Evolutionary conservation across 2,329 filamentous ascomycete species (phyloP).

Genomic region (Fusarium sp.): DNA sequence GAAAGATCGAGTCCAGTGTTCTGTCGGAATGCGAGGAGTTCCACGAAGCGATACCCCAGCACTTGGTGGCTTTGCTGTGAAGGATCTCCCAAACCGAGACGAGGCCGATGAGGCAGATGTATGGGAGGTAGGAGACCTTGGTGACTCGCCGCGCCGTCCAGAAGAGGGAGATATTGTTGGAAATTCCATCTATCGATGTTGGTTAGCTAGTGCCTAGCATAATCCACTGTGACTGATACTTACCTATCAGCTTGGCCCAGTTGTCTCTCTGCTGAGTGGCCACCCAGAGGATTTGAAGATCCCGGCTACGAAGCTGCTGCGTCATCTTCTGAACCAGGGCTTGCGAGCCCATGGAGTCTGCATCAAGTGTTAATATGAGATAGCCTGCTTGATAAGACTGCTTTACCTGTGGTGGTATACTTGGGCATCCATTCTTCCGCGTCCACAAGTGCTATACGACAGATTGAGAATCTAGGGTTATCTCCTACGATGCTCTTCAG

Average conservation of each 20-base stretch:
- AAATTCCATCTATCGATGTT: neutral
- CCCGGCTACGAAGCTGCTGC: neutral
- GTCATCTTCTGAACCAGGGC: neutral
- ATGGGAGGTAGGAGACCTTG: neutral
- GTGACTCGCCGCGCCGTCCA: neutral
- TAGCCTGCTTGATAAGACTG: neutral
- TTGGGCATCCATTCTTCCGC: neutral
- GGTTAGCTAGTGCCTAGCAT: neutral
- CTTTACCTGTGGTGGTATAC: neutral
- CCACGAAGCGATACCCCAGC: neutral
- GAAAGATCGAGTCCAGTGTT: neutral
- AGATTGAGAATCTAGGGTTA: neutral
- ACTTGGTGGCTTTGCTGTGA: neutral
- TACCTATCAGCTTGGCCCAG: neutral
- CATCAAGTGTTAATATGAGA: neutral
- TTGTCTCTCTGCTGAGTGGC: neutral
- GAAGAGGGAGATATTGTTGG: neutral
- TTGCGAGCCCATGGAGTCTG: neutral
- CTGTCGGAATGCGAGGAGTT: neutral
- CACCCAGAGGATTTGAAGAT: neutral
- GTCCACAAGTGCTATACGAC: neutral
- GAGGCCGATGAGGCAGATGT: neutral
- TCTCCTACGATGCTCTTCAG: neutral
- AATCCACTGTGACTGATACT: neutral
- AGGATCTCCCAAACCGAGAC: neutral